Conservation (phyloP, 495 filamentous ascomycete genomes). For the Chaetomium tenue region DNA sequence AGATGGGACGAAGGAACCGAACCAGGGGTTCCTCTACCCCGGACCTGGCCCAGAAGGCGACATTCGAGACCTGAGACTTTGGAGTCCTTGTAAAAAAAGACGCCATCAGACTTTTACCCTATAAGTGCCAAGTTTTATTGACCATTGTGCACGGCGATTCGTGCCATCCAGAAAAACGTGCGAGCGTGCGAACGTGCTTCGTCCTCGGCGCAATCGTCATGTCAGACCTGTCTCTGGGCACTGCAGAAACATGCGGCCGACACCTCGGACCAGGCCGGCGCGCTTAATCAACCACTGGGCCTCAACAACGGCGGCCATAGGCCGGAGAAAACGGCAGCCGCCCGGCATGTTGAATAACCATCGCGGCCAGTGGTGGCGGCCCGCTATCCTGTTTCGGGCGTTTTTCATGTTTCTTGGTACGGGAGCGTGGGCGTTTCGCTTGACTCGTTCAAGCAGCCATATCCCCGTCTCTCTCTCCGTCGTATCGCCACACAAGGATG, state of each 20-base stretch:
- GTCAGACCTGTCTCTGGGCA: not conserved
- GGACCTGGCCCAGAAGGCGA: conserved; percentile 12
- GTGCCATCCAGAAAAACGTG: not conserved
- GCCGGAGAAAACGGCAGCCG: conserved; percentile 13
- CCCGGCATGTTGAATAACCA: conserved; percentile 17
- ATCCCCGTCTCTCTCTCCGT: not conserved
- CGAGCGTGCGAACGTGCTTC: not conserved
- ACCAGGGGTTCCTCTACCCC: conserved; percentile 6
- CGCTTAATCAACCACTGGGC: conserved; percentile 20
- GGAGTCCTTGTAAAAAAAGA: not conserved
- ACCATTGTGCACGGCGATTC: not conserved
- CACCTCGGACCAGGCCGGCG: conserved; percentile 11
- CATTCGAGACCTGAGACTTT: not conserved
- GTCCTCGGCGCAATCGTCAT: not conserved
- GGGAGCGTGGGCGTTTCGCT: conserved; percentile 1
- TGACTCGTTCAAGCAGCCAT: not conserved
- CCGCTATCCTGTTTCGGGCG: conserved; percentile 7
- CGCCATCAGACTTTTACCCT: too few relatives aligned
- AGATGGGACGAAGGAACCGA: conserved; percentile 20
- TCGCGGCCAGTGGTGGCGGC: conserved; percentile 2
- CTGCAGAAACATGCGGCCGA: conserved; percentile 19
- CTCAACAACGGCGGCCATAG: conserved; percentile 12
- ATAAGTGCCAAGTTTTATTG: too few relatives aligned
- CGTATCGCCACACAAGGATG: not conserved
- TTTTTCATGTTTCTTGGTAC: conserved; percentile 1